Conservation (phyloP, 495 filamentous ascomycete genomes). For the Zalerion maritima region DNA sequence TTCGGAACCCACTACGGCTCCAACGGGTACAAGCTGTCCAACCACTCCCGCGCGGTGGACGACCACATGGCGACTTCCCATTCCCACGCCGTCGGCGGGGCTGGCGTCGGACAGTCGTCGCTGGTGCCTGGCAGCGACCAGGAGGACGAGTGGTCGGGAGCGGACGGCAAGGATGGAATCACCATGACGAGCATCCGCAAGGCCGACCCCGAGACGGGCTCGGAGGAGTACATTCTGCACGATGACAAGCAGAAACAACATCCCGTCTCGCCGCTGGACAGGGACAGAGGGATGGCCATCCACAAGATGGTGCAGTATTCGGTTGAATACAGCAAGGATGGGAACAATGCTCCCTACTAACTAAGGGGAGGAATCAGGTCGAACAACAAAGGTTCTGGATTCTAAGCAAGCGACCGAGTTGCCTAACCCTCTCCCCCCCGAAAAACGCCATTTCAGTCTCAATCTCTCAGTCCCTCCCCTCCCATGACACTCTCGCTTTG, state of each 20-base stretch:
- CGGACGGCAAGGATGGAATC: conserved; percentile 3
- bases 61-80: neutral
- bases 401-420: too few relatives aligned
- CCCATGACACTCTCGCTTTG: too few relatives aligned
- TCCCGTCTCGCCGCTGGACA: too few relatives aligned
- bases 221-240: conserved; percentile 12
- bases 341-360: too few relatives aligned
- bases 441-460: too few relatives aligned
- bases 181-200: conserved; percentile 5
- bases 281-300: too few relatives aligned
- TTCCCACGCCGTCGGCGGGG: neutral
- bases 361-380: too few relatives aligned
- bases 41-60: neutral
- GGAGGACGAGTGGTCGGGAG: conserved; percentile 7
- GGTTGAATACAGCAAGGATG: conserved; percentile 12
- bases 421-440: too few relatives aligned
- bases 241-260: conserved; percentile 7
- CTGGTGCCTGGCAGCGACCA: conserved; percentile 4
- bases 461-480: too few relatives aligned
- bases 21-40: conserved; percentile 1
- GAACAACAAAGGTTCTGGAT: too few relatives aligned
- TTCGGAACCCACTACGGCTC: conserved; percentile 6
- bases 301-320: conserved; percentile 17
- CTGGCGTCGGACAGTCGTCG: conserved; percentile 4
- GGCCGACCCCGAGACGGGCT: conserved; percentile 6